A percentile compares a stretch with the other conserved stretches of the same genome.
phyloP scores from a whole-genome alignment of 805 yeast species.

The Kazachstania africana region DNA sequence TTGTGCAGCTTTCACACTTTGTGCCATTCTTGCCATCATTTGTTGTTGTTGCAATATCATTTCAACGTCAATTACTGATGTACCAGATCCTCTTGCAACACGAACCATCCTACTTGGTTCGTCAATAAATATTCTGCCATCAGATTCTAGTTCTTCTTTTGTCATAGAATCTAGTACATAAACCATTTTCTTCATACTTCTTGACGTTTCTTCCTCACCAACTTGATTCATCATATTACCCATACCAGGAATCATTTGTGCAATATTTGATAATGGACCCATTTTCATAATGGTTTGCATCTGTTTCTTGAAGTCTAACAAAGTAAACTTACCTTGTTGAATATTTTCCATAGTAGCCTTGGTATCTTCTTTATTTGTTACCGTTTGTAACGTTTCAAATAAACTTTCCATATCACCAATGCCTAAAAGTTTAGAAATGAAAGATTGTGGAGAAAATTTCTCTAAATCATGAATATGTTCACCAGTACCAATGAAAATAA shows the following conservation, averaged over 20 bases:
- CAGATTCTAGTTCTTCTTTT: slow-evolving; percentile 76
- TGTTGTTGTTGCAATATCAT: slow-evolving; percentile 84
- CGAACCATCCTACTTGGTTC: slow-evolving; percentile 81
- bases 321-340: slow-evolving; percentile 88
- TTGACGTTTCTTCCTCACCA: slow-evolving; percentile 87
- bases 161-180: slow-evolving; percentile 95
- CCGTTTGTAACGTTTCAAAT: slow-evolving; percentile 77
- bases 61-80: slow-evolving; percentile 84
- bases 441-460: slow-evolving; percentile 77
- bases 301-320: slow-evolving; percentile 85
- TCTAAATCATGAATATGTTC: slow-evolving; percentile 93
- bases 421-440: slow-evolving; percentile 84
- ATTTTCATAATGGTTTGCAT: slow-evolving; percentile 90
- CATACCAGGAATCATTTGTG: slow-evolving; percentile 90
- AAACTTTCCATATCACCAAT: slow-evolving; percentile 92
- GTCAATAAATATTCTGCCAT: slow-evolving; percentile 67
- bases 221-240: slow-evolving; percentile 76
- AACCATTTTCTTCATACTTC: slow-evolving; percentile 74
- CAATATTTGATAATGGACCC: slow-evolving; percentile 93
- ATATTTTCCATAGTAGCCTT: slow-evolving; percentile 84
- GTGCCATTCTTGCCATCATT: slow-evolving; percentile 92
- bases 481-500: slow-evolving; percentile 95
- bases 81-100: slow-evolving; percentile 91
- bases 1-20: slow-evolving; percentile 38
- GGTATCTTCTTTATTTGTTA: slow-evolving; percentile 71